Evolutionary conservation across 441 rosid genomes (phyloP).

Genomic region (Breynia disticha): DNA sequence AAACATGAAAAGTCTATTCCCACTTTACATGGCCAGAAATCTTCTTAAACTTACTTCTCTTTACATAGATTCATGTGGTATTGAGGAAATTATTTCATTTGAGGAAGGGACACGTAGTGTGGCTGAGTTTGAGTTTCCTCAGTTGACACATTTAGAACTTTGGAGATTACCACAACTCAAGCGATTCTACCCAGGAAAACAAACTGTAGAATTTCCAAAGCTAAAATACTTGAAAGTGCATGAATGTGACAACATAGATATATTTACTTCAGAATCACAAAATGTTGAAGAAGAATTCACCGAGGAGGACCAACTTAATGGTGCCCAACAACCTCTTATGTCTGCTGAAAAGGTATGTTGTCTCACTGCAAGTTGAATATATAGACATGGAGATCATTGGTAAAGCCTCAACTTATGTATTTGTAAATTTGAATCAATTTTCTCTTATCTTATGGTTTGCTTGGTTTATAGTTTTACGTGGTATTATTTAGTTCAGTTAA

Average conservation of each 20-base stretch:
- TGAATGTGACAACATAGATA: not conserved
- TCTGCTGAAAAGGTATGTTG: slow-evolving; percentile 7
- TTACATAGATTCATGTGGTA: slow-evolving; percentile 4
- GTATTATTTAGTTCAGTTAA: too few species aligned
- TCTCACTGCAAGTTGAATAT: not conserved
- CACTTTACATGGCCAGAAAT: slow-evolving; percentile 13
- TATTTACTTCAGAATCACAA: not conserved
- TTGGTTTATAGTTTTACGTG: too few species aligned
- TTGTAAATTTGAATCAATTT: not conserved
- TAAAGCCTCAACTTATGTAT: not conserved
- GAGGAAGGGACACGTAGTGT: not conserved
- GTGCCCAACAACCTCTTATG: slow-evolving; percentile 4
- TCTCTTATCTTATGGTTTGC: too few species aligned
- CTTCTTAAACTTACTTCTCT: slow-evolving; percentile 13
- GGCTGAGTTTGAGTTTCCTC: slow-evolving; percentile 13
- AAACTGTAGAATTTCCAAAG: slow-evolving; percentile 5
- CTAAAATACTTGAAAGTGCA: not conserved
- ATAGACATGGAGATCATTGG: not conserved
- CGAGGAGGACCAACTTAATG: not conserved
- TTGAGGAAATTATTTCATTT: slow-evolving; percentile 17
- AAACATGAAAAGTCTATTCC: slow-evolving; percentile 16
- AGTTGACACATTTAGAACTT: not conserved
- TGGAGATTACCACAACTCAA: slow-evolving; percentile 1
- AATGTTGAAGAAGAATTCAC: not conserved
- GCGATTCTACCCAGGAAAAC: slow-evolving; percentile 6